Evolutionary conservation across 495 filamentous ascomycete species (phyloP), one percentile per base, ranked within the genome.

Genomic region (Penicillium bovifimosum): DNA sequence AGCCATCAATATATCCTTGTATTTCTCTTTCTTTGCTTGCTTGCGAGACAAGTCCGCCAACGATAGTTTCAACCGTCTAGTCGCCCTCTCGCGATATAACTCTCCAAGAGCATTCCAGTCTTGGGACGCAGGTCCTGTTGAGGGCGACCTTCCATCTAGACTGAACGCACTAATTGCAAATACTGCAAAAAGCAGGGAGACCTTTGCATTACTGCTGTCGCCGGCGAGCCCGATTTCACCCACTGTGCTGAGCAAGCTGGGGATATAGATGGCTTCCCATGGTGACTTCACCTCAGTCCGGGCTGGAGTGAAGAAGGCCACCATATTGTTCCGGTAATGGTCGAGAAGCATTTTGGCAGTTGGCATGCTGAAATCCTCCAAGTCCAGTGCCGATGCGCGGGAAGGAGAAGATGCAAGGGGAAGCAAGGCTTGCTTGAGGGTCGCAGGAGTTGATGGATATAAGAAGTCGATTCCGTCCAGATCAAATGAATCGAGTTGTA

Each of bases 181-280:
- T 24, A 42, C 24, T 8, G 40, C 40, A 28, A 42, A 42, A 2
- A 42, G 26, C 9, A 42, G 40, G 24, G 40, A 42, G 20, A 42
- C 24, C 10, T 42, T 42, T 16, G 40, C 40, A 24, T 42, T 42
- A 29, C 32, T 38, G 32, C 45, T 36, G 13, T 38, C 32, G 11
- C 45, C 45, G 1, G 32, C 14, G 3, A 36, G 20, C 13, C 33
- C 33, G 27, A 48, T 48, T 11, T 48, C 45, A n/a, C 45, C 45
- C 18, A 35, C 20, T 4, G 45, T 34, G n/a, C 32, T 28, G 10
- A 48, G 14, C 6, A 48, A 13, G 17, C 45, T 48, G 9, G 45
- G 45, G 27, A 48, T 48, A 29, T 48, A 48, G 8, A 48, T 35
- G 17, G 45, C 27, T 36, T 48, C 45, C 45, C 45, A 48, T 17